Base-by-base conservation (phyloP, 139 green algal species). In the Chlamydomonas schloesseri region DNA sequence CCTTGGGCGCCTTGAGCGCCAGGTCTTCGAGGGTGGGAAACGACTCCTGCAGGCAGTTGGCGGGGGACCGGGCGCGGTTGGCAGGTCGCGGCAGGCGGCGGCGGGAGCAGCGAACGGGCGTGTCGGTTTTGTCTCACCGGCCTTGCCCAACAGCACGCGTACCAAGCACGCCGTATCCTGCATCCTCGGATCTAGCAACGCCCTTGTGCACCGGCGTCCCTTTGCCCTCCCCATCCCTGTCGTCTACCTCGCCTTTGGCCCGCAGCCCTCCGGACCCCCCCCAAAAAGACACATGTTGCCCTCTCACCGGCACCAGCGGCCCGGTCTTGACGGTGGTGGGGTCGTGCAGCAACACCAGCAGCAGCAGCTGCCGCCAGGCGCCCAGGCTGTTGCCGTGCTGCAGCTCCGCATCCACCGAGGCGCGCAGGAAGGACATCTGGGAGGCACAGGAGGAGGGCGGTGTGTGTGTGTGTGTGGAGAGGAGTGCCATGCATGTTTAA, bases 321-420 rank as follows among this genome's bases (percentile, higher is more conserved):
- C 78, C 78, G 28, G n/a, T 18, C 18, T 67, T 47, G 17, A 84
- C 78, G 18, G 78, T 75, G 29, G 78, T 84, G 14, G 78, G 78
- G 78, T 84, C 86, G 57, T 93, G 90, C 75, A 93, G 74, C 53
- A 93, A 55, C 31, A 91, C 82, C 67, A 93, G 87, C 64, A 89
- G 84, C 84, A 91, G 81, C 81, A 91, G 31, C 34, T 83, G 68
- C 53, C 87, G 71, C 42, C 88, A 90, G 2, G 72, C 91, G 8
- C 88, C 82, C 28, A 94, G 81, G 23, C 36, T 88, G 50, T 73
- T 31, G 33, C 84, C 87, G 3, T 69, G 67, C 15, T 81, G 65
- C 71, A 94, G 71, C n/a, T 60, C 47, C 11, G 36, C 21, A 28
- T 89, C 87, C 15, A 94, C 77, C 84, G 91, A 88, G 28, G 67